Base-by-base conservation (phyloP, 805 yeast species). In the Hanseniaspora vineae region DNA sequence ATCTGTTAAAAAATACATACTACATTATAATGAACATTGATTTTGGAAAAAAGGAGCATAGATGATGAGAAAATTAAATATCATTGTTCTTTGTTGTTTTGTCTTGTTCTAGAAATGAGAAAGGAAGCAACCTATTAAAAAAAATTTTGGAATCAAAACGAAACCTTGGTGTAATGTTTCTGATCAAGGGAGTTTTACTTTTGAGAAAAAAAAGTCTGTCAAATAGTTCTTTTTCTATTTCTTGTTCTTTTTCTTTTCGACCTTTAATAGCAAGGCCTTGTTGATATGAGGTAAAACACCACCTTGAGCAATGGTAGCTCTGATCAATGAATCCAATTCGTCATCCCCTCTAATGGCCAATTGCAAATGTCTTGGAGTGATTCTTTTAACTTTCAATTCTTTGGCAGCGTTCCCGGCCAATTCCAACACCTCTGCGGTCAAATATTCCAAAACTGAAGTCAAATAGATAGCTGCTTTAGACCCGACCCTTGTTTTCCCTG, bases 331-430 rank as follows among this genome's bases (percentile, higher is more conserved):
- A 72, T 89, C 96, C 67, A 90, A 80, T 70, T 90, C 97, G 68
- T 90, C 97, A 68, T 90, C 97, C 65, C 96, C 96, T 73, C 97
- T 86, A 62, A 89, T 89, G 52, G 97, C 97, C 61, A 89, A 77
- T 69, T 89, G 96, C 62, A 89, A 75, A 68, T 89, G 97, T 71
- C 97, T 85, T 61, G 97, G 97, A 17, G 96, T 88, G 66, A 89
- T 89, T 81, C 97, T 87, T 71, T 89, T 88, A 57, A 87, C 92
- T 66, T 86, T 85, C 66, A 87, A 75, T 63, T 90, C 97, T 67
- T 90, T 88, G 43, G 97, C 97, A 35, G 97, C 97, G 66, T 90
- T 90, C 69, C 97, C 97, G 50, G 97, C 97, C 76, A 90, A 75
- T 73, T 90, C 97, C 60, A 90, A 76, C 45, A 90, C 95, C 73